Evolutionary conservation across 225 moss, liverwort and hornwort genomes (phyloP), one percentile per base, ranked within the genome.

Genomic region (Pleurozium schreberi): DNA sequence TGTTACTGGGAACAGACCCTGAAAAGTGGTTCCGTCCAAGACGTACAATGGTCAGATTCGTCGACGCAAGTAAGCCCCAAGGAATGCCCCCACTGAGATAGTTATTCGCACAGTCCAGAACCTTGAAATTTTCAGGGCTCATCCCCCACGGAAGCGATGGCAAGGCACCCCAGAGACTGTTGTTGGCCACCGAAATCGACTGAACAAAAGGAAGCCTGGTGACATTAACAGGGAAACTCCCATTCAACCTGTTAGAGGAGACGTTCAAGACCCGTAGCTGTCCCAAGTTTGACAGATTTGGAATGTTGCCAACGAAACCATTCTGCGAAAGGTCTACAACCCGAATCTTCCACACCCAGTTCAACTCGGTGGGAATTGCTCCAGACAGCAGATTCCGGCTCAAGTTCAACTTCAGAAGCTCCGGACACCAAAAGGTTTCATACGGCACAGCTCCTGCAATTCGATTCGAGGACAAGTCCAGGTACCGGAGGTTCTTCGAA

Each of bases 401-500:
- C 85, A 94, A 62, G 40, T 94, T 94, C 69, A 94, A n/a, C 40
- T 6, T 20, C 88, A 75, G 50, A 34, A 90, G 85, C 86, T 86
- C 77, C 38, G 22, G 81, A 75, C 75, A 75, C 25, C 85, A 60
- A 42, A 89, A 92, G 25, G 85, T 91, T 65, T 88, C 43, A 52
- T 43, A 25, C 38, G 91, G 91, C 73, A 92, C 62, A 52, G 3
- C 74, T 42, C 93, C 95, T 42, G 86, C 75, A 43, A 95, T 61
- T 59, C 20, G 79, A 61, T 95, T 95, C n/a, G 92, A 93, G 23
- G 93, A 93, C 65, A 95, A 77, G 77, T 95, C 95, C 47, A 95
- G 66, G 76, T 87, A 81, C 86, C n/a, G 83, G 36, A 95, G 88
- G 62, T 70, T 90, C 33, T 81, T 87, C 53, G 84, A 87, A 25